phyloP scores from a whole-genome alignment of 768 basidiomycete genomes.

The Mycena indigotica region DNA sequence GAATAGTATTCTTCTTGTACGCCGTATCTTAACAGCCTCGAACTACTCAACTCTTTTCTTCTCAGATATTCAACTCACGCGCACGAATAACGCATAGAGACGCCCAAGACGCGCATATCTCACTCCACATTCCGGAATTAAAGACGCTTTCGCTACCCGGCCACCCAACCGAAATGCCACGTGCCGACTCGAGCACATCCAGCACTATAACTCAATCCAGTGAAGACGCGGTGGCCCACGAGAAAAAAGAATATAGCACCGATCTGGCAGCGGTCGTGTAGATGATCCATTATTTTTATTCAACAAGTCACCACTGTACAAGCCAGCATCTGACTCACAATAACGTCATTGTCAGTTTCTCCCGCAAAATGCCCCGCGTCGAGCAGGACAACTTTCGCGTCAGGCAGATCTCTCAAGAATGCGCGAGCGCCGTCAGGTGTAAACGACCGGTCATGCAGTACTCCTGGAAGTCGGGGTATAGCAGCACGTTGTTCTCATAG shows the following conservation, averaged over 20 bases:
- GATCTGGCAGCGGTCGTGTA: no score
- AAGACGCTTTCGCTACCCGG: no score
- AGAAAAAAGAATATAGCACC: no score
- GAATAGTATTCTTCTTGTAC: neutral
- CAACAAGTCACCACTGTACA: no score
- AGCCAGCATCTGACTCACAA: slow-evolving; percentile 28
- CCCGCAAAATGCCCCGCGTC: slow-evolving; percentile 50
- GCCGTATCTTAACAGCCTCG: neutral
- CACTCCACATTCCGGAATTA: neutral
- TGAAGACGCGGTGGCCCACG: no score
- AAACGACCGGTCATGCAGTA: slow-evolving; percentile 47
- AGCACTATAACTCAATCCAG: no score
- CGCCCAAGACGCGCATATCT: neutral
- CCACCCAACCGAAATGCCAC: no score
- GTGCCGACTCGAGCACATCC: no score
- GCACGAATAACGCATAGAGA: neutral
- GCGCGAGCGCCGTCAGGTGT: slow-evolving; percentile 44
- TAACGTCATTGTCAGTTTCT: slow-evolving; percentile 41
- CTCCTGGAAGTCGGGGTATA: slow-evolving; percentile 48
- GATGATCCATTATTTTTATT: no score
- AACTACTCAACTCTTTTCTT: neutral
- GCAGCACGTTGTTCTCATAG: slow-evolving; percentile 41
- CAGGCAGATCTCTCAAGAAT: slow-evolving; percentile 38
- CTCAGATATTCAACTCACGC: neutral
- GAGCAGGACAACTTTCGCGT: slow-evolving; percentile 40